Evolutionary conservation across 1,284 basidiomycete species (phyloP).

Genomic region (Pyrrhoderma lamaoense): DNA sequence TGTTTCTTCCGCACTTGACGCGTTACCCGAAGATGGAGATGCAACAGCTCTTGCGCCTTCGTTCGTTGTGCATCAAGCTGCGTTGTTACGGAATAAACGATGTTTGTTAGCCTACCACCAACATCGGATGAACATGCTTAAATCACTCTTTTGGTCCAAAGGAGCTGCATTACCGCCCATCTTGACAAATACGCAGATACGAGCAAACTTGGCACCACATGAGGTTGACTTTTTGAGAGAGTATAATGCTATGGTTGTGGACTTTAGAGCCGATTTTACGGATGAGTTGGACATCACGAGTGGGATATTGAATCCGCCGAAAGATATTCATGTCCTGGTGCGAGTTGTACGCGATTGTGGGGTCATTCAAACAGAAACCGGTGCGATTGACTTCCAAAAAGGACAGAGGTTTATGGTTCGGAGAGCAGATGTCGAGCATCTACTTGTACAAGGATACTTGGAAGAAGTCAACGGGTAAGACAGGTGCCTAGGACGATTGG

Average conservation of each 20-base stretch:
- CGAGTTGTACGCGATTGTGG: constrained; percentile 81
- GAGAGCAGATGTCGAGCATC: constrained; percentile 81
- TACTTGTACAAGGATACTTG: constrained; percentile 88
- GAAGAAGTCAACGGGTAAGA: constrained; percentile 45
- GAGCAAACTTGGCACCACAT: constrained; percentile 77
- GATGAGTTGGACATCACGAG: constrained; percentile 83
- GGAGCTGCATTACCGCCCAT: constrained; percentile 88
- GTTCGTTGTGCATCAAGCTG: constrained; percentile 81
- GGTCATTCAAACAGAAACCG: constrained; percentile 82
- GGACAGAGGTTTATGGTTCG: constrained; percentile 85
- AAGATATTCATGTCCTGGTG: constrained; percentile 74
- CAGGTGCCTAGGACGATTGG: too few species aligned
- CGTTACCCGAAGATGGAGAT: constrained; percentile 32
- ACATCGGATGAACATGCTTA: constrained; percentile 75
- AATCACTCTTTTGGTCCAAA: constrained; percentile 84
- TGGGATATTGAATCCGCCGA: constrained; percentile 70
- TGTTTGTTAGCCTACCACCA: constrained; percentile 89
- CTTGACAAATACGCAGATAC: constrained; percentile 68
- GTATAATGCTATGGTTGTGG: constrained; percentile 77
- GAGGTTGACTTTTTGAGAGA: constrained; percentile 86
- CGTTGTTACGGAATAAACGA: constrained; percentile 86
- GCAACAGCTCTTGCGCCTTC: constrained; percentile 38
- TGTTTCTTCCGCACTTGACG: constrained; percentile 37
- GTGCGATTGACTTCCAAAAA: constrained; percentile 80
- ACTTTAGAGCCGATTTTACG: constrained; percentile 80